These are phyloP conservation scores for Cicer judaicum DNA, from an alignment of 306 rosid species.

Conservation along the genomic window DNA sequence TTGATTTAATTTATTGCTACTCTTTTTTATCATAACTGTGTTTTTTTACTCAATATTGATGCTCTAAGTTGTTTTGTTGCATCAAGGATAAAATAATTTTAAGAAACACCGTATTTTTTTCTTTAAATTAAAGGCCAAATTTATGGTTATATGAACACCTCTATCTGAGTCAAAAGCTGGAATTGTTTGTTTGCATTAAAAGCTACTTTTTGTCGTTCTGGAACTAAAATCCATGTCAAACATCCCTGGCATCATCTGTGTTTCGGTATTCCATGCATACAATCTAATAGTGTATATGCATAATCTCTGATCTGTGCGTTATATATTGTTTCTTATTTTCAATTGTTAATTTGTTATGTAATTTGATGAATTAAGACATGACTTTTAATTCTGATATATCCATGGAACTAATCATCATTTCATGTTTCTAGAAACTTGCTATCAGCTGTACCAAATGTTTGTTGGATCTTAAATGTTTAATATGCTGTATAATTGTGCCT, in stretches of 20 bases:
- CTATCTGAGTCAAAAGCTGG: slow-evolving; percentile 29
- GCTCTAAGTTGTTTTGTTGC: slow-evolving; percentile 26
- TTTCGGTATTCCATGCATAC: slow-evolving; percentile 20
- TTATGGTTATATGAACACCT: slow-evolving; percentile 11
- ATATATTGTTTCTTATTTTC: slow-evolving; percentile 7
- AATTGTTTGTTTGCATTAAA: background rate
- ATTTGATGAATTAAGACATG: slow-evolving; percentile 17
- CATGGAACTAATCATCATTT: background rate
- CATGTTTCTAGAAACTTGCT: background rate
- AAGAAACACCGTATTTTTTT: background rate
- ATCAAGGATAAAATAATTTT: slow-evolving; percentile 15
- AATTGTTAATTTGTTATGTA: background rate
- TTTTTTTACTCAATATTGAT: slow-evolving; percentile 18
- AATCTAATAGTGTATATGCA: background rate
- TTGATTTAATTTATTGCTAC: background rate
- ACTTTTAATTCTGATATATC: slow-evolving; percentile 19
- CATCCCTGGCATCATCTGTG: slow-evolving; percentile 14
- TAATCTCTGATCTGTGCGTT: slow-evolving; percentile 14
- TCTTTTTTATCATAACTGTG: background rate
- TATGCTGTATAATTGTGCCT: background rate
- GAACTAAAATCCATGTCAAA: slow-evolving; percentile 29
- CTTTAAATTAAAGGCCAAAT: background rate
- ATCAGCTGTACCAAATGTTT: background rate
- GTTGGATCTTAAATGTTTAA: background rate
- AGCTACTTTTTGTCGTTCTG: background rate